Percentiles rank a stretch among this genome's conserved stretches.
phyloP scores from a whole-genome alignment of 768 basidiomycete species.

The Pisolithus microcarpus region DNA sequence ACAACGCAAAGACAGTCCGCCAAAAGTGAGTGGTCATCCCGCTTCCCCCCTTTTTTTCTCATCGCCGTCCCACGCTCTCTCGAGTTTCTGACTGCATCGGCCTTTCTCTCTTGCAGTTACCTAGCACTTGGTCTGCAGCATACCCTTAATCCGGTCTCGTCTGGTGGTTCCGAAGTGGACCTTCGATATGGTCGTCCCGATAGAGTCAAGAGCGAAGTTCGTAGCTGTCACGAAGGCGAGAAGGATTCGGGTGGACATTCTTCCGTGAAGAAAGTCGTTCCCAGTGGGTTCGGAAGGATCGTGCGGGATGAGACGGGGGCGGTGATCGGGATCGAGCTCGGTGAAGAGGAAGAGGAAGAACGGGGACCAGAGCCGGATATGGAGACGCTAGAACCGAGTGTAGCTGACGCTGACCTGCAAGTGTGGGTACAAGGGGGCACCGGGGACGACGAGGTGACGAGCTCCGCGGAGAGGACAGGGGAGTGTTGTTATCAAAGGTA shows the following conservation, averaged over 20 bases:
- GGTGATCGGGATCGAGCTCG: slow-evolving; percentile 61
- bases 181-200: background rate
- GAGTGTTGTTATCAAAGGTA: slow-evolving; percentile 26
- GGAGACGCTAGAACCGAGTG: slow-evolving; percentile 35
- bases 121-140: slow-evolving; percentile 66
- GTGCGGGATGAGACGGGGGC: slow-evolving; percentile 74
- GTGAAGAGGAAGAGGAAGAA: slow-evolving; percentile 45
- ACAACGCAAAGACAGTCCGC: slow-evolving; percentile 75
- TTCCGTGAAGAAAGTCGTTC: slow-evolving; percentile 24
- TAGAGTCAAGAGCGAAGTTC: background rate
- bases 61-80: background rate
- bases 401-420: slow-evolving; percentile 11
- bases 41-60: too few relatives aligned
- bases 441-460: background rate
- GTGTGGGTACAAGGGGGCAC: slow-evolving; percentile 12
- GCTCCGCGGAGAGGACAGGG: background rate
- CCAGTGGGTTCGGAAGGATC: slow-evolving; percentile 73
- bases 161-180: slow-evolving; percentile 60
- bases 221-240: background rate
- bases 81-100: background rate
- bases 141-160: slow-evolving; percentile 56
- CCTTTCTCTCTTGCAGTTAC: slow-evolving; percentile 46
- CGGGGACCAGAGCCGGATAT: slow-evolving; percentile 19
- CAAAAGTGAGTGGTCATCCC: slow-evolving; percentile 69
- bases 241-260: slow-evolving; percentile 6